phyloP scores from a whole-genome alignment of 768 basidiomycete genomes.

The Boletus vinaceobasis region DNA sequence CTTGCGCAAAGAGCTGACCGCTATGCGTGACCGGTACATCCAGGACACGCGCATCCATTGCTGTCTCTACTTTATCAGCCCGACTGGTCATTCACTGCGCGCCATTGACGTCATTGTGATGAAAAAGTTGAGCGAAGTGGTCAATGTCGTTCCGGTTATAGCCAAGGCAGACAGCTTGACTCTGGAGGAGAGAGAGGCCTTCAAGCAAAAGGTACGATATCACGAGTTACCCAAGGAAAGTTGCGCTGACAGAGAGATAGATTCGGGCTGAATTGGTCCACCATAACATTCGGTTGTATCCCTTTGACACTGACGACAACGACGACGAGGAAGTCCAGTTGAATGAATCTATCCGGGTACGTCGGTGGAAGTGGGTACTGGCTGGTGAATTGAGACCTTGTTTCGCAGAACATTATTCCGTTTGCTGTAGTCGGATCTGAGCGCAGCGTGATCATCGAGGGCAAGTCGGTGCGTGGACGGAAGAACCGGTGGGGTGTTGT shows the following conservation, averaged over 20 bases:
- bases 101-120: conserved; percentile 98
- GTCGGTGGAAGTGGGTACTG: conserved; percentile 25
- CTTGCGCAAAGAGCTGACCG: conserved; percentile 97
- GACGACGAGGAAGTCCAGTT: conserved; percentile 90
- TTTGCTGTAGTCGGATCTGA: conserved; percentile 99
- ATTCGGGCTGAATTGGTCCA: conserved; percentile 90
- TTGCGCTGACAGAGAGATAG: conserved; percentile 38
- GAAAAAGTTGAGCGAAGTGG: conserved; percentile 98
- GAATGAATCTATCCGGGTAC: conserved; percentile 85
- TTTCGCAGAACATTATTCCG: conserved; percentile 79
- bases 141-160: conserved; percentile 99
- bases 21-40: conserved; percentile 97
- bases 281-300: conserved; percentile 93
- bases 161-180: conserved; percentile 96
- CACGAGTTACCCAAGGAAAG: not conserved
- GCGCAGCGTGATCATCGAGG: conserved; percentile 91
- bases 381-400: not conserved
- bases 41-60: conserved; percentile 99
- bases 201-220: conserved; percentile 80
- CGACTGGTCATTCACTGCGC: conserved; percentile 95
- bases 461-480: conserved; percentile 90
- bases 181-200: conserved; percentile 84
- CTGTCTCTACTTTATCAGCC: conserved; percentile 97
- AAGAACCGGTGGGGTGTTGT: conserved; percentile 99
- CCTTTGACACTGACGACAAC: conserved; percentile 94